A percentile compares a stretch with the other conserved stretches of the same genome.
These are phyloP conservation scores for Cryptosporidium andersoni DNA, from an alignment of 169 alveolate species.

Conservation along the genomic window DNA sequence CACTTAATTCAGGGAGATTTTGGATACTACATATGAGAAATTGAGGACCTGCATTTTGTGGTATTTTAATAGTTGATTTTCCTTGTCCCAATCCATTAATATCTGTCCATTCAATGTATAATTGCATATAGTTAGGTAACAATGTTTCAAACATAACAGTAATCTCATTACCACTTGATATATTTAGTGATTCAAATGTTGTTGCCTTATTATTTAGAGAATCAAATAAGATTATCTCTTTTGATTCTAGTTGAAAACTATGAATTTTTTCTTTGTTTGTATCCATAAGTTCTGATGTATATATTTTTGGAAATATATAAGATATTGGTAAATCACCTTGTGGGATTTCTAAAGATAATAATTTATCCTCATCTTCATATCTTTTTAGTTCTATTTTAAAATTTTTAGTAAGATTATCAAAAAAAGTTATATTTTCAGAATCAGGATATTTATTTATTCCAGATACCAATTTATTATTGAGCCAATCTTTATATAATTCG, in stretches of 20 bases:
- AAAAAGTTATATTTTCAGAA: background rate
- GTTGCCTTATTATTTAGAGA: slow-evolving; percentile 5
- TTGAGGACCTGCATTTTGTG: background rate
- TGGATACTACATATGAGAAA: background rate
- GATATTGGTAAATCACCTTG: background rate
- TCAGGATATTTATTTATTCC: background rate
- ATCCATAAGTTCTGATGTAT: slow-evolving; percentile 6
- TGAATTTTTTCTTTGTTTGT: slow-evolving; percentile 16
- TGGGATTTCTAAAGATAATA: background rate
- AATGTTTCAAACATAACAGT: background rate
- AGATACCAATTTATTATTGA: background rate
- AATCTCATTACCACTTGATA: slow-evolving; percentile 20
- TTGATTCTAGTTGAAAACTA: slow-evolving; percentile 28
- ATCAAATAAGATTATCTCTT: background rate
- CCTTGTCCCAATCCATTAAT: slow-evolving; percentile 20
- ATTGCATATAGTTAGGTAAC: slow-evolving; percentile 14
- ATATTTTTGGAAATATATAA: slow-evolving; percentile 5
- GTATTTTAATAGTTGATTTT: background rate
- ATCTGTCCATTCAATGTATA: slow-evolving; percentile 41
- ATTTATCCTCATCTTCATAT: slow-evolving; percentile 8
- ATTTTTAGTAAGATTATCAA: background rate
- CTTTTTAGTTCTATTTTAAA: slow-evolving; percentile 7
- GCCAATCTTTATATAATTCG: background rate
- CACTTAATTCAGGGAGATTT: background rate
- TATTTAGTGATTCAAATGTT: background rate